Percentiles rank a stretch among this genome's conserved stretches.
phyloP scores from a whole-genome alignment of 2,329 filamentous ascomycete genomes.

The Biscogniauxia mediterranea region DNA sequence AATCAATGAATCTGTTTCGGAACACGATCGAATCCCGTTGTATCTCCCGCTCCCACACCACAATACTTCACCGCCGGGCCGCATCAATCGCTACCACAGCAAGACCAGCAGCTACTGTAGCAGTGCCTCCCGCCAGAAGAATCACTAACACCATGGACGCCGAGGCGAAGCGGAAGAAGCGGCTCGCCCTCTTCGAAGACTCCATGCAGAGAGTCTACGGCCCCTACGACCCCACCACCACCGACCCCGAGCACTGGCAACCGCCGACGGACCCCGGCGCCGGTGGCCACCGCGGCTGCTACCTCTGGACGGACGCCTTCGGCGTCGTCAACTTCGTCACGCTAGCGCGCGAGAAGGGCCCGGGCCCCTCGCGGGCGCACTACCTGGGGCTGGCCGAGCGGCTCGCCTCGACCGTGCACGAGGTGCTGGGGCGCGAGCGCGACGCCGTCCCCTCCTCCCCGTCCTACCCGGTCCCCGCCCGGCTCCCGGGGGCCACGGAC shows the following conservation, averaged over 20 bases:
- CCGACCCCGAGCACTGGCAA: conserved; percentile 38
- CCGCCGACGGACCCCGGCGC: conserved; percentile 45
- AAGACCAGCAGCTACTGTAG: no score
- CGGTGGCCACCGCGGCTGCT: conserved; percentile 55
- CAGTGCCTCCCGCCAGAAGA: no score
- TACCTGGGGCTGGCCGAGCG: conserved; percentile 50
- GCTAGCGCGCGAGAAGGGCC: conserved; percentile 40
- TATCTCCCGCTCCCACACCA: no score
- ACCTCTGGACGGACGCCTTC: conserved; percentile 61
- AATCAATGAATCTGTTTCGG: no score
- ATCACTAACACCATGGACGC: no score
- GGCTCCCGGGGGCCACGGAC: conserved; percentile 51
- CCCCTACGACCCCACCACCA: conserved; percentile 19
- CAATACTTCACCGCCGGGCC: no score
- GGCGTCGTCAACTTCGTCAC: conserved; percentile 59
- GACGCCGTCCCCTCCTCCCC: conserved; percentile 36
- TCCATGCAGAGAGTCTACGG: conserved; percentile 41
- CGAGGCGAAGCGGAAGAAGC: conserved; percentile 1
- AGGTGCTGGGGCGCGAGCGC: conserved; percentile 50
- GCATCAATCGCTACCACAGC: no score
- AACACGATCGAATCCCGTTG: no score
- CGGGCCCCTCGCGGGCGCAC: conserved; percentile 15
- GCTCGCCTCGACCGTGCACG: conserved; percentile 51
- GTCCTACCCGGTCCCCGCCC: conserved; percentile 23
- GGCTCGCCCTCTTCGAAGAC: conserved; percentile 29